Evolutionary conservation across 495 filamentous ascomycete species (phyloP), one percentile per base, ranked within the genome.

Genomic region (Cercophora scortea): DNA sequence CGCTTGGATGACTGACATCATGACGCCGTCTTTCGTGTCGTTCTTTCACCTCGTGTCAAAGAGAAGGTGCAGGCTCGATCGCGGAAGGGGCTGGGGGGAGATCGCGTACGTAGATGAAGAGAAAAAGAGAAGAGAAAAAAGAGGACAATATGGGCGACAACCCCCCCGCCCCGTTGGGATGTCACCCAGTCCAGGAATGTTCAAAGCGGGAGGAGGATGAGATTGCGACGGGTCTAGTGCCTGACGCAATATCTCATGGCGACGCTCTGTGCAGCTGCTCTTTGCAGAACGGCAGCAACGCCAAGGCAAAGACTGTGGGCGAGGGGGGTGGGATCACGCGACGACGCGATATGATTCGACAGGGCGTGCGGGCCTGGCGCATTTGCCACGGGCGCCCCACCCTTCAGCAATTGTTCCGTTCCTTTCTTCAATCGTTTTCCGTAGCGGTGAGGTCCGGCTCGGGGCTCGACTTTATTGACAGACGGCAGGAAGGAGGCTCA

Each of bases 351-450:
- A 16, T 63, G 58, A 65, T 65, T 65, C 58, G 61, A 49, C 45
- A 33, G 47, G 11, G n/a, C n/a, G n/a, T n/a, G n/a, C n/a, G n/a
- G n/a, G 44, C 34, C 13, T n/a, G 16, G 50, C 41, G 36, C 32
- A 43, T 54, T 62, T 55, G 63, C 61, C 63, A 65, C 61, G 36
- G 12, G 12, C 19, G 50, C 34, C 50, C 63, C 60, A 58, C 58
- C 42, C 51, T 42, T 35, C 45, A 48, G 47, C 45, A 44, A 36
- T 49, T 58, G 42, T 52, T 53, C 17, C 51, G 45, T 49, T 25
- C 39, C 42, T 58, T 58, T 45, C 25, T 32, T 42, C 55, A 50
- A 25, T 52, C 38, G 53, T 50, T 51, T 47, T 48, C 47, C 43
- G 52, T 41, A 56, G 57, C 55, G 49, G 59, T 53, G 54, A 55